phyloP scores from a whole-genome alignment of 2,329 filamentous ascomycete genomes.

The Colletotrichum sp. region DNA sequence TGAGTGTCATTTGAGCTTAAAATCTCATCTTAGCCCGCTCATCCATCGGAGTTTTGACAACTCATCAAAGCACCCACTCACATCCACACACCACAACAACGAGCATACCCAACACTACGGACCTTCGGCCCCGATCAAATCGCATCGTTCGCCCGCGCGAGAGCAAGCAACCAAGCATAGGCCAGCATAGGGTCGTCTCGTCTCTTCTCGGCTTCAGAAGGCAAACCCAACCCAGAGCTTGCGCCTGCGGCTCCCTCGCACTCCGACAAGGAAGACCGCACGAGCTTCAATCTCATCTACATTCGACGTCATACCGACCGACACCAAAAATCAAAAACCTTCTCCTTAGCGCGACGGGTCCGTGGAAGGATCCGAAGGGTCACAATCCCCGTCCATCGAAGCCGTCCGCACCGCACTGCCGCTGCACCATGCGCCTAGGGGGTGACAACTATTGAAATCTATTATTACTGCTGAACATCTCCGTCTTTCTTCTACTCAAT shows the following conservation, averaged over 20 bases:
- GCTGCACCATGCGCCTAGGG: background rate
- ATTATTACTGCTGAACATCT: constrained; percentile 10
- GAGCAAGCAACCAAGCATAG: background rate
- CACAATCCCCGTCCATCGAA: background rate
- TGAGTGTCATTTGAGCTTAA: background rate
- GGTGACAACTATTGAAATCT: background rate
- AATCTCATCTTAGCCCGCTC: background rate
- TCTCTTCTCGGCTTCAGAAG: background rate
- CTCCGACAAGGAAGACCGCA: background rate
- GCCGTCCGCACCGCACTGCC: background rate
- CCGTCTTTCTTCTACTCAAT: background rate
- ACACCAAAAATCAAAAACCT: constrained; percentile 4
- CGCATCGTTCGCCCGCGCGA: background rate
- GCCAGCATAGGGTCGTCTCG: background rate
- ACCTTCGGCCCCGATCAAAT: background rate
- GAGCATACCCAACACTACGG: background rate
- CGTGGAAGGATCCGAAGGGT: constrained; percentile 1
- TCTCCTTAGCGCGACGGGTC: constrained; percentile 10
- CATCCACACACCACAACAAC: background rate
- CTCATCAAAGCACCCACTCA: background rate
- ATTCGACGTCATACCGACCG: constrained; percentile 13
- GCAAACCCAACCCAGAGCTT: background rate
- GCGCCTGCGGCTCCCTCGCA: background rate
- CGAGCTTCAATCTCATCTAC: background rate
- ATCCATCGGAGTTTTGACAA: background rate